Evolutionary conservation across 192 early-diverging fungal genomes (phyloP).

Genomic region (Umbelopsis isabellina): DNA sequence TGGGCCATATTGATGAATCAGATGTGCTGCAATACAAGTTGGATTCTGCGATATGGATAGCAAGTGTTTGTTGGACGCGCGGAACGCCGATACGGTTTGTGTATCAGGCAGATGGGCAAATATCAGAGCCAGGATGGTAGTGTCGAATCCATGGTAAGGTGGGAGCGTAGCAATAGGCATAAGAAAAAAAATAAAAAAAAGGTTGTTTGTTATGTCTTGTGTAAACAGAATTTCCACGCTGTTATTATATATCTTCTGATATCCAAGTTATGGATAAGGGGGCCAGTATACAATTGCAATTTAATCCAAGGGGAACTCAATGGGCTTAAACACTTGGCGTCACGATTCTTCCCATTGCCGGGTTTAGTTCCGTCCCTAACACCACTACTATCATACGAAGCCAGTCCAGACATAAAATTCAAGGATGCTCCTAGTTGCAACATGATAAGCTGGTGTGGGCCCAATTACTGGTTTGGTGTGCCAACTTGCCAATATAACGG

Average conservation of each 20-base stretch:
- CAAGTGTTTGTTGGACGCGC: neutral
- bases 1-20: constrained; percentile 10
- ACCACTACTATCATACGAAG: neutral
- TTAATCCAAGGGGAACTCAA: constrained; percentile 5
- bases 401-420: too few relatives aligned
- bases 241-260: neutral
- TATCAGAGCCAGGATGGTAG: neutral
- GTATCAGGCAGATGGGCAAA: constrained; percentile 8
- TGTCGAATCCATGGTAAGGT: neutral
- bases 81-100: neutral
- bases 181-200: too few relatives aligned
- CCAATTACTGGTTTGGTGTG: too few relatives aligned
- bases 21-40: constrained; percentile 16
- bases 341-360: neutral
- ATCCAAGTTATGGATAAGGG: neutral
- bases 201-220: neutral
- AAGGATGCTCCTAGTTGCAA: too few relatives aligned
- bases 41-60: neutral
- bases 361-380: neutral
- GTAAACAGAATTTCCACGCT: neutral
- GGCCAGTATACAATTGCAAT: neutral
- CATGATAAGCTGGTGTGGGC: too few relatives aligned
- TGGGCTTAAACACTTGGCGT: constrained; percentile 12
- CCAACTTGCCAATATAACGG: neutral
- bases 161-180: constrained; percentile 13